phyloP scores from a whole-genome alignment of 108 stramenopile species.

The Tribonema minus region DNA sequence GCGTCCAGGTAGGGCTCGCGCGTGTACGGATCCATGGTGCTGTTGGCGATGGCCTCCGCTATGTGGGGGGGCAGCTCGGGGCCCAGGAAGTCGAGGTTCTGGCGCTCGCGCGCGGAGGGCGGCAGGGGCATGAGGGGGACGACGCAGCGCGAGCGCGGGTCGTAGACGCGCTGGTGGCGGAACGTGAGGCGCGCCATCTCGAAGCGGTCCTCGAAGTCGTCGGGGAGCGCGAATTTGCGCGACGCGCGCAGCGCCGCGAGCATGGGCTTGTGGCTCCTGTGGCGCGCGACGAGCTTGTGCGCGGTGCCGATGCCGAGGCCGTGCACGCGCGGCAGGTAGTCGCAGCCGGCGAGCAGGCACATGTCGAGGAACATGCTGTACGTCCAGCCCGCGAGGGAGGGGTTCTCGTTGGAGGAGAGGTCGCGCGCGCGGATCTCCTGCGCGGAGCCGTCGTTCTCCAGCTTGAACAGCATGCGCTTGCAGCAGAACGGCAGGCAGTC shows the following conservation, averaged over 20 bases:
- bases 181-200: constrained; percentile 75
- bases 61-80: background rate
- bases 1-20: constrained; percentile 3
- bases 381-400: constrained; percentile 66
- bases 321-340: constrained; percentile 73
- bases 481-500: constrained; percentile 82
- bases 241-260: constrained; percentile 42
- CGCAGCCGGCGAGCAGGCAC: constrained; percentile 90
- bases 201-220: constrained; percentile 69
- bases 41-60: background rate
- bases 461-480: constrained; percentile 72
- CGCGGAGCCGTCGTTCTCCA: constrained; percentile 62
- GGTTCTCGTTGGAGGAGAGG: constrained; percentile 49
- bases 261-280: constrained; percentile 63
- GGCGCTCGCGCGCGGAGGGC: constrained; percentile 1
- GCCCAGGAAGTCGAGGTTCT: constrained; percentile 12
- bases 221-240: constrained; percentile 51
- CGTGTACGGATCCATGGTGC: background rate
- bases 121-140: constrained; percentile 23
- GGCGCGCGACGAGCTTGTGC: constrained; percentile 63
- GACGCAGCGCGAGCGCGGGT: constrained; percentile 1
- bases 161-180: constrained; percentile 76
- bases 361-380: constrained; percentile 75
- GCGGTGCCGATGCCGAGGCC: constrained; percentile 84
- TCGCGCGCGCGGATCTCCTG: constrained; percentile 62